These are phyloP conservation scores for Cystobasidium slooffiae DNA, from an alignment of 1,284 basidiomycete genomes.

Conservation along the genomic window DNA sequence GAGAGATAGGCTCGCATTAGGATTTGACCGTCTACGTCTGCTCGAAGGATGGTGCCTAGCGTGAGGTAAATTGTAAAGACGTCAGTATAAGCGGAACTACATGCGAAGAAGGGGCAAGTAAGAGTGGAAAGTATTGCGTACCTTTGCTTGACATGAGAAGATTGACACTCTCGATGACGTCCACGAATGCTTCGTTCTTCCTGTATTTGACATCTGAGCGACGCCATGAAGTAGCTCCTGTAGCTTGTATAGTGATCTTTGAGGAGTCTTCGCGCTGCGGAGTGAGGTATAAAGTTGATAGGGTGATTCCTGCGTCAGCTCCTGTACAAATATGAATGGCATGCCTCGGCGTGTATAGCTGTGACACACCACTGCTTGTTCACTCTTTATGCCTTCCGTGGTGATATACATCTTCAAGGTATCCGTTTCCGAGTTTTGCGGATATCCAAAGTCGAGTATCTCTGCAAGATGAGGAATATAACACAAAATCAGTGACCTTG, in stretches of 20 bases:
- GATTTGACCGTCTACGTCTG: constrained; percentile 97
- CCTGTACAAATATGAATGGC: constrained; percentile 1
- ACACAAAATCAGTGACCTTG: background rate
- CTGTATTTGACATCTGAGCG: constrained; percentile 93
- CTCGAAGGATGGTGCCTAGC: constrained; percentile 83
- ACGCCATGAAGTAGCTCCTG: constrained; percentile 91
- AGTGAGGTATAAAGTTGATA: background rate
- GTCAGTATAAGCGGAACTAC: constrained; percentile 65
- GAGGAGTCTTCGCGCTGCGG: constrained; percentile 83
- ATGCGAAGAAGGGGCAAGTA: no score
- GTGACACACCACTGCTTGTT: constrained; percentile 70
- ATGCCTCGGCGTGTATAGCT: constrained; percentile 9
- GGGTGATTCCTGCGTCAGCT: constrained; percentile 20
- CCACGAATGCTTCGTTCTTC: constrained; percentile 98
- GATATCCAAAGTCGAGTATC: constrained; percentile 98
- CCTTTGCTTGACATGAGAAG: constrained; percentile 95
- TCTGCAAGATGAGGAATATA: constrained; percentile 62
- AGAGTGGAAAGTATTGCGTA: constrained; percentile 58
- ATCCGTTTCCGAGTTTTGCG: constrained; percentile 98
- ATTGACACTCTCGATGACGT: constrained; percentile 96
- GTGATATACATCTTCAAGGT: constrained; percentile 98
- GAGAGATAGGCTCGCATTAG: constrained; percentile 96
- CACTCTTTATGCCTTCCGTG: constrained; percentile 90
- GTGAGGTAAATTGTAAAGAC: constrained; percentile 63
- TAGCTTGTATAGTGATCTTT: constrained; percentile 95